A percentile compares a stretch with the other conserved stretches of the same genome.
Conservation (phyloP, 495 filamentous ascomycete genomes). For the Penicillium manginii region DNA sequence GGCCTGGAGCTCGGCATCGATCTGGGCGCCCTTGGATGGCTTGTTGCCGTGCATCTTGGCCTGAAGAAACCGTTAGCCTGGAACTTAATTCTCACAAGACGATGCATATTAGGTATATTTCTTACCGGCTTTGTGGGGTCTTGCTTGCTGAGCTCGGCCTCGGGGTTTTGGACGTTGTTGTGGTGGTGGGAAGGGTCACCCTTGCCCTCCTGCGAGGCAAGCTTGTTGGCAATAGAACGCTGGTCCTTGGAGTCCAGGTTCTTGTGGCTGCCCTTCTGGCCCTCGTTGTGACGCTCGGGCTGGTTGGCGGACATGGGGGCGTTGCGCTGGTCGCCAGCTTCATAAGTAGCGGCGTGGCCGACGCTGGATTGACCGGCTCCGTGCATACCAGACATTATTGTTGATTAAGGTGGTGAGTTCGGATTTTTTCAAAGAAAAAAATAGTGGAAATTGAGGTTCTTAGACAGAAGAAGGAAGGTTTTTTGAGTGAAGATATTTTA, state of each 20-base stretch:
- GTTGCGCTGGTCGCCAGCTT: slow-evolving; percentile 74
- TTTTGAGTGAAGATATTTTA: neutral
- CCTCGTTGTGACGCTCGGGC: slow-evolving; percentile 66
- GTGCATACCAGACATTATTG: slow-evolving; percentile 24
- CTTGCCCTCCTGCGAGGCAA: slow-evolving; percentile 61
- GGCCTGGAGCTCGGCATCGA: slow-evolving; percentile 68
- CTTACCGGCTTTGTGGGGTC: slow-evolving; percentile 72
- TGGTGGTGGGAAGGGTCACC: slow-evolving; percentile 33
- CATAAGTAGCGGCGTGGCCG: slow-evolving; percentile 57
- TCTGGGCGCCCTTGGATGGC: slow-evolving; percentile 71
- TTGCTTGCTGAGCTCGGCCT: slow-evolving; percentile 62
- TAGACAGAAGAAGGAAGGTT: slow-evolving; percentile 1
- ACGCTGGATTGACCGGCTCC: slow-evolving; percentile 53
- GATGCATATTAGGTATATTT: neutral
- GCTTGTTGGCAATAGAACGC: slow-evolving; percentile 77
- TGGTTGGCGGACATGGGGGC: slow-evolving; percentile 54
- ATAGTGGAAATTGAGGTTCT: neutral
- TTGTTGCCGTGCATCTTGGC: slow-evolving; percentile 72
- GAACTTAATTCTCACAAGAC: neutral
- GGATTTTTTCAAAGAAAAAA: neutral
- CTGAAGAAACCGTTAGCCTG: slow-evolving; percentile 36
- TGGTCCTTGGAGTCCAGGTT: slow-evolving; percentile 80
- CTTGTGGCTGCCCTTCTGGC: slow-evolving; percentile 64
- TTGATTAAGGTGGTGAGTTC: slow-evolving; percentile 5
- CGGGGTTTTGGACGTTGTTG: slow-evolving; percentile 46